Base-by-base conservation (phyloP, 257 asterid genomes). In the Henckelia pumila region DNA sequence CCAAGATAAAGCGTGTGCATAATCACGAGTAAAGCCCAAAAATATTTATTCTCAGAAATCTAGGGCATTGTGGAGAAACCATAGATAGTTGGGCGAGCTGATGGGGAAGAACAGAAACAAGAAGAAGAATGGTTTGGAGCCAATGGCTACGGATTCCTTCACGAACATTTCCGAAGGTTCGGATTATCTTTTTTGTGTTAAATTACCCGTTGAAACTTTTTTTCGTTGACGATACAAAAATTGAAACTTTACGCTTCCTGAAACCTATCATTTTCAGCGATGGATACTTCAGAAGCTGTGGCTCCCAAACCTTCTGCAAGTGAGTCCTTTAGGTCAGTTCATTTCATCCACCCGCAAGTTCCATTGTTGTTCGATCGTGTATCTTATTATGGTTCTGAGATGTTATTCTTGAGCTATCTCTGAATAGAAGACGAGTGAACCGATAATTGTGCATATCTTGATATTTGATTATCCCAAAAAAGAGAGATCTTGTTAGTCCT, bases 201-300 rank as follows among this genome's bases (percentile, higher is more conserved):
- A 26, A 26, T 26, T 26, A 26, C 29, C 29, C 29, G 4, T 26
- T 26, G 5, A 3, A 26, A n/a, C n/a, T n/a, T n/a, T 26, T 67
- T 10, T n/a, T 19, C 5, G 20, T 8, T 69, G 9, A 13, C 17
- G 25, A 50, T 49, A 33, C 9, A 33, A 9, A 37, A 23, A 32
- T 19, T 6, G 35, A 21, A 37, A 65, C 47, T 64, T 60, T 50
- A 22, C 4, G 6, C 33, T 16, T 32, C 67, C 50, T 67, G 33
- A 35, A 63, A 5, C 30, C 7, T 66, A 24, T 56, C 19, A 22
- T 32, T 60, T 71, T 47, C 64, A 88, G 95, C 80, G 8, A 85
- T 88, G 92, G 92, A 84, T 20, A 82, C 88, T 16, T 80, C 89
- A 4, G 90, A 84, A 64, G 70, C 81, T n/a, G 72, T 60, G 57